Conservation (phyloP, 768 basidiomycete genomes). For the Mycena alexandri region DNA sequence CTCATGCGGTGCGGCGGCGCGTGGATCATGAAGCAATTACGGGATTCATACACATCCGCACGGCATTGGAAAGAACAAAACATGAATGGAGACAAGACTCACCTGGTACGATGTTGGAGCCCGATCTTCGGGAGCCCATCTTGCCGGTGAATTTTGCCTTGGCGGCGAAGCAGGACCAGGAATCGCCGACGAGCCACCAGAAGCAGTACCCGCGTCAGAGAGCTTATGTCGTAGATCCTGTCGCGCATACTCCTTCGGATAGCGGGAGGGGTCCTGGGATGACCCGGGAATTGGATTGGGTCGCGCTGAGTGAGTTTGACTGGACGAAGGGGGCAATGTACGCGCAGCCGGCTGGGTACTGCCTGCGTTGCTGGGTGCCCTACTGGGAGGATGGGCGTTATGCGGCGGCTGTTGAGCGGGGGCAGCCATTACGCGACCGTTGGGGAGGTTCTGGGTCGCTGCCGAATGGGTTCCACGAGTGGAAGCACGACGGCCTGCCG, state of each 20-base stretch:
- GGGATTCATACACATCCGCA: slow-evolving; percentile 32
- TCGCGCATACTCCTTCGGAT: slow-evolving; percentile 29
- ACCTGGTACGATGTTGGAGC: slow-evolving; percentile 28
- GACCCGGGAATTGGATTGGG: slow-evolving; percentile 18
- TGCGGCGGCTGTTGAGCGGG: slow-evolving; percentile 33
- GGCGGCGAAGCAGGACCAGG: slow-evolving; percentile 28
- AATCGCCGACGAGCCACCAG: slow-evolving; percentile 26
- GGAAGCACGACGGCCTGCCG: slow-evolving; percentile 36
- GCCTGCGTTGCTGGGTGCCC: slow-evolving; percentile 15
- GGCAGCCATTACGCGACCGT: slow-evolving; percentile 25
- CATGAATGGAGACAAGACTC: slow-evolving; percentile 12
- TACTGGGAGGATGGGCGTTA: slow-evolving; percentile 4
- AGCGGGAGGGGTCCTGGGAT: slow-evolving; percentile 22
- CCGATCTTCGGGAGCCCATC: slow-evolving; percentile 22
- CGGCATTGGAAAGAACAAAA: slow-evolving; percentile 4
- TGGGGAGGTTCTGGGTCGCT: slow-evolving; percentile 31
- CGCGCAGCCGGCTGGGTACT: slow-evolving; percentile 14
- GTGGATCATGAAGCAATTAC: slow-evolving; percentile 36
- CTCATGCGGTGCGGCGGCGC: slow-evolving; percentile 17
- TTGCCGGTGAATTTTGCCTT: slow-evolving; percentile 24
- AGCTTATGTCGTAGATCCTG: slow-evolving; percentile 32
- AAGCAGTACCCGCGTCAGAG: slow-evolving; percentile 25
- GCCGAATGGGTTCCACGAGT: slow-evolving; percentile 22
- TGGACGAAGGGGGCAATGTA: slow-evolving; percentile 15
- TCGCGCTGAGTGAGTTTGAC: slow-evolving; percentile 17